Evolutionary conservation across 257 asterid genomes (phyloP), one percentile per base, ranked within the genome.

Genomic region (Leptodermis oblonga): DNA sequence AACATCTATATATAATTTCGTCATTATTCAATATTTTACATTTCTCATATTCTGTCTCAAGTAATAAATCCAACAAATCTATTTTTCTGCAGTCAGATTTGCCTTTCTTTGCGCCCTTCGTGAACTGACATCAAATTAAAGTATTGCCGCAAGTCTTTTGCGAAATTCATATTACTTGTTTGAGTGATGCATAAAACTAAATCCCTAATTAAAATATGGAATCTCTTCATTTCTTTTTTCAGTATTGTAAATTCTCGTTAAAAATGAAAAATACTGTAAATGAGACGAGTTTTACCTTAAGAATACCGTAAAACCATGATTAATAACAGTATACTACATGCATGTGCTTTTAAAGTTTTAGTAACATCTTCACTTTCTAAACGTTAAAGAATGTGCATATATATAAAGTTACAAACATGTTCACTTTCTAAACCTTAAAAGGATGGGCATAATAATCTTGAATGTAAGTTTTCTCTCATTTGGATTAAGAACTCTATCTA

Each of bases 61-160:
- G 42, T 4, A 93, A 86, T 55, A 81, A 78, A 53, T 91, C 97
- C 96, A 93, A 68, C 99, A 93, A 90, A 78, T 93, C 99, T 74
- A 72, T 76, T 84, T 86, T 20, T 4, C 66, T 1, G 22, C 56
- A 0, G 53, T 34, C 23, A 76, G 74, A 60, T 43, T 73, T n/a
- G 62, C 67, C 43, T 8, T 72, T 74, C 77, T 81, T 68, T 28
- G 67, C 26, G 67, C 82, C 81, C 96, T 83, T 49, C 99, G 71
- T 10, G 84, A 84, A 5, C 77, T 78, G 22, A 94, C 95, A 4
- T 83, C 73, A 18, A 76, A 65, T 68, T 86, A 90, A 20, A 94
- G 82, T 62, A 81, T 82, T 0, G 85, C 86, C 60, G 86, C 96
- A 1, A 94, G 89, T 62, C 61, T 87, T 48, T 78, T 91, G 0